Evolutionary conservation across 176 grass and related monocot genomes (phyloP).

Genomic region (Tillandsia fasciculata): DNA sequence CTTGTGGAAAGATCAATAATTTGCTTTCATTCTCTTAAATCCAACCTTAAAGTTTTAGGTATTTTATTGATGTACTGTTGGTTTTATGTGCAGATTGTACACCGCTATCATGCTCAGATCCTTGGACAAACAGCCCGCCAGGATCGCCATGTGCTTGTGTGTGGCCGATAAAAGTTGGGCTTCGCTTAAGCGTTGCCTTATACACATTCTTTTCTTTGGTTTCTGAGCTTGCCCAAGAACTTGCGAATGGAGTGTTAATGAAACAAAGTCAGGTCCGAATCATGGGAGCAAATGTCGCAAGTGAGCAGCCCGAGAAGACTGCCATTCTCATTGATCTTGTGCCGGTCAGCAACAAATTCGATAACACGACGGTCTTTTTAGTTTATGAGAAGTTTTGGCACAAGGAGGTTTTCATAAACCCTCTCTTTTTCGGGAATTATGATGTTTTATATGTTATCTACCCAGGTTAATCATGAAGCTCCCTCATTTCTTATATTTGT

Average conservation of each 20-base stretch:
- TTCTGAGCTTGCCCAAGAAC: slow-evolving; percentile 63
- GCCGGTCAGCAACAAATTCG: slow-evolving; percentile 50
- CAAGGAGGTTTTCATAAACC: slow-evolving; percentile 78
- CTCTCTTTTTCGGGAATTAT: slow-evolving; percentile 47
- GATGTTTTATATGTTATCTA: slow-evolving; percentile 69
- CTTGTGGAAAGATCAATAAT: not conserved
- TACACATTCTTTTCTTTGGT: slow-evolving; percentile 85
- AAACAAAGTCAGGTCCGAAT: slow-evolving; percentile 81
- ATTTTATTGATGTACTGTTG: not conserved
- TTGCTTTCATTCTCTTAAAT: not conserved
- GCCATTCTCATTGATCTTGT: slow-evolving; percentile 73
- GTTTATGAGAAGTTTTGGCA: slow-evolving; percentile 81
- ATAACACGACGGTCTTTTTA: slow-evolving; percentile 34
- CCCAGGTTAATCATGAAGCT: slow-evolving; percentile 39
- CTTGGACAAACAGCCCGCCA: slow-evolving; percentile 67
- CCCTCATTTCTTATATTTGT: no score
- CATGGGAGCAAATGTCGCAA: slow-evolving; percentile 92
- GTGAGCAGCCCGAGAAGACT: slow-evolving; percentile 68
- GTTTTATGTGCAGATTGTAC: slow-evolving; percentile 60
- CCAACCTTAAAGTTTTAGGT: not conserved
- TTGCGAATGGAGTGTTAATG: slow-evolving; percentile 68
- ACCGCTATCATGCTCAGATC: slow-evolving; percentile 45
- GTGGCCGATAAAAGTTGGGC: slow-evolving; percentile 73
- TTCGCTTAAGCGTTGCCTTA: slow-evolving; percentile 61
- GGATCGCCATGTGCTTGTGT: slow-evolving; percentile 74